phyloP scores from a whole-genome alignment of 2,329 filamentous ascomycete species.

The Cytospora mali region DNA sequence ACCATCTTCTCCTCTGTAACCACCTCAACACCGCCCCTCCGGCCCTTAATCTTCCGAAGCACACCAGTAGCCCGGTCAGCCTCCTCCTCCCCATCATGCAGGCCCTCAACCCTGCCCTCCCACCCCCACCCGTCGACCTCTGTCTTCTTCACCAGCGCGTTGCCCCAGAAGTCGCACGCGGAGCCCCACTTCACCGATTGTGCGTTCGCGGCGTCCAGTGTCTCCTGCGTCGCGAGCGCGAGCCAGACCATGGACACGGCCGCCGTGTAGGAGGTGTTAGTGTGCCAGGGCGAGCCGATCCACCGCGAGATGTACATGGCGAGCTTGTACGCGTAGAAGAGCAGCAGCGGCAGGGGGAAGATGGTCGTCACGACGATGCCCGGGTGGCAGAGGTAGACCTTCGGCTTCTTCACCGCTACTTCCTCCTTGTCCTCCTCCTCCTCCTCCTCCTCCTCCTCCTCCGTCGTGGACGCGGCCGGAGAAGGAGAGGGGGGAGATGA shows the following conservation, averaged over 20 bases:
- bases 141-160: conserved; percentile 69
- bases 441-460: conserved; percentile 30
- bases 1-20: conserved; percentile 62
- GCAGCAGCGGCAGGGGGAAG: conserved; percentile 70
- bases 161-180: conserved; percentile 60
- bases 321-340: conserved; percentile 69
- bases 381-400: conserved; percentile 77
- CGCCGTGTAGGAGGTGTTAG: conserved; percentile 73
- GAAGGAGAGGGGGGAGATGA: too few species aligned
- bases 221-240: conserved; percentile 66
- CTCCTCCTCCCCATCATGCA: conserved; percentile 43
- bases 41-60: conserved; percentile 55
- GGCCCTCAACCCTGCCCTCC: conserved; percentile 58
- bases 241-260: conserved; percentile 79
- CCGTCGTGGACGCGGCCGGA: too few species aligned
- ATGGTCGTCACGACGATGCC: conserved; percentile 84
- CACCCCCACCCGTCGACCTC: conserved; percentile 89
- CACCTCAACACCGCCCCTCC: conserved; percentile 60
- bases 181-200: conserved; percentile 82
- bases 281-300: conserved; percentile 88
- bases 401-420: neutral
- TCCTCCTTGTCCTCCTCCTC: conserved; percentile 12
- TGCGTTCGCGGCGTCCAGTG: conserved; percentile 58
- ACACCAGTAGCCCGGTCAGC: conserved; percentile 46
- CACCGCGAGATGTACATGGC: conserved; percentile 73